Base-by-base conservation (phyloP, 208 protist genomes). In the Trichomonas gallinae region DNA sequence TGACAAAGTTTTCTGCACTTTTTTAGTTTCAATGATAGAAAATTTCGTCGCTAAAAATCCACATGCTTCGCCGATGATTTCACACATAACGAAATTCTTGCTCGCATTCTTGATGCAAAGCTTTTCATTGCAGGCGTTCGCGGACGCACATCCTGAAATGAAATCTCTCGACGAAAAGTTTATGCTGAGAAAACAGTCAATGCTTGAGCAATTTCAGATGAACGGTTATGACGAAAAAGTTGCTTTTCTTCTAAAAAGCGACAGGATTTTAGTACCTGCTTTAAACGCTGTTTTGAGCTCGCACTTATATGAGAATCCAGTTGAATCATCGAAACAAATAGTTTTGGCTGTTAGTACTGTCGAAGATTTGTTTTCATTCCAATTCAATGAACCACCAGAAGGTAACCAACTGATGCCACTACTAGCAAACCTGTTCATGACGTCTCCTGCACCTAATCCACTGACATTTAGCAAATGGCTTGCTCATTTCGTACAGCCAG, bases 321-420 rank as follows among this genome's bases (percentile, higher is more conserved):
- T 91, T 11, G 83, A 91, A 91, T 48, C 40, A 10, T 26, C 42
- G 1, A 6, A n/a, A 45, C 42, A 48, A 48, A 91, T 91, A 10
- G 83, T 91, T 48, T 48, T 91, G 9, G 23, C n/a, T 36, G 8
- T 91, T 3, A 44, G 10, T 42, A 38, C n/a, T 8, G 83, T 91
- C 40, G 83, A 91, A 91, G 83, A 91, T 91, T 91, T 91, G 83
- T 91, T 91, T n/a, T 34, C 42, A 2, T 91, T 91, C 83, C n/a
- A 91, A 48, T 91, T n/a, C n/a, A 38, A 38, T 49, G 42, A 9
- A 48, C 83, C 36, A 10, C 83, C 83, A 44, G 83, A 91, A 91
- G 83, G n/a, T n/a, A 91, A 91, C 48, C 83, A 91, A 48, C 42
- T 91, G 1, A 91, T 91, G 83, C 83, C 83, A 26, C n/a, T 91